Evolutionary conservation across 2,329 filamentous ascomycete genomes (phyloP), one percentile per base, ranked within the genome.

Genomic region (Helicocarpus griseus): DNA sequence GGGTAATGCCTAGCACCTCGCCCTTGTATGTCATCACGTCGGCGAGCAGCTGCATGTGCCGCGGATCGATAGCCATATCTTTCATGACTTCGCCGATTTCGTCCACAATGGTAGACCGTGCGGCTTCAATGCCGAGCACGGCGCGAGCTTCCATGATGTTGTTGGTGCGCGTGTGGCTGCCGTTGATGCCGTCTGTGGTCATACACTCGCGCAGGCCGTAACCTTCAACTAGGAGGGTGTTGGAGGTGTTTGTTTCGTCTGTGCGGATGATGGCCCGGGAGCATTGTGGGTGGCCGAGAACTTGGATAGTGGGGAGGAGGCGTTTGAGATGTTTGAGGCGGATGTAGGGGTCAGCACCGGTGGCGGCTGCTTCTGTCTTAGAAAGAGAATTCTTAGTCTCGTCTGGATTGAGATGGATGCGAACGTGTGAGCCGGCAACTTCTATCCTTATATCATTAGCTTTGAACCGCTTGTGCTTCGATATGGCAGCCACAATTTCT

Each of bases 21-120:
- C 93, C 93, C 74, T 96, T 97, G 78, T 91, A 97, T 0, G 93
- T 97, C 93, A 98, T 98, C 50, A 96, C 90, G 63, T 98, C 93
- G 9, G 93, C 91, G 1, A 98, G 81, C 17, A 98, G 79, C 67
- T 96, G 86, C 89, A 98, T 97, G 73, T 98, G 93, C 51, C 93
- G 87, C 41, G 90, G 91, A 70, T 98, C 93, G 62, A 98, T 97
- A 68, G 82, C 83, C 89, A 98, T 96, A 66, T 85, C 83, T 33
- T 81, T 81, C 90, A 97, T 98, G 64, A 97, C 93, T 49, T 79
- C 77, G 49, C 78, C 79, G 62, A 98, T 97, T 73, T 98, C 93
- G 43, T 80, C 75, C 47, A 93, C 87, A 63, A 98, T 97, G 5
- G 90, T 95, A 3, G 79, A 80, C 54, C 91, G 83, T 2, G 93